Base-by-base conservation (phyloP, 169 alveolate species). In the Pseudocohnilembus persalinus region DNA sequence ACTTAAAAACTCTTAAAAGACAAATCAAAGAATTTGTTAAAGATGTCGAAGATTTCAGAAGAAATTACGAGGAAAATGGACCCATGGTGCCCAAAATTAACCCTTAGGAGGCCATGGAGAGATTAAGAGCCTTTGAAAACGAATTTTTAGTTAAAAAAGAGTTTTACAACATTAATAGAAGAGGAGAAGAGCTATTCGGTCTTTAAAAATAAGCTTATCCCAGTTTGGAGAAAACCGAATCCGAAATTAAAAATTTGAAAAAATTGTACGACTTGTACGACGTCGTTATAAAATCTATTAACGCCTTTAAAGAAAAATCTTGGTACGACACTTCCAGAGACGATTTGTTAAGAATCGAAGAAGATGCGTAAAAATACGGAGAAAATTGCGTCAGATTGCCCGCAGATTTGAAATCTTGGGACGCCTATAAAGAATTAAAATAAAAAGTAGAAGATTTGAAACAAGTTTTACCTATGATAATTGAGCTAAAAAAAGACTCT, bases 121-220 rank as follows among this genome's bases (percentile, higher is more conserved):
- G 98, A 83, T 92, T 96, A 28, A 90, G 96, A 83, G 85, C 96
- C 82, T 96, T 94, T 89, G 90, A 94, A 76, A 97, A 96, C 75
- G 98, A 96, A 83, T 96, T 90, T 89, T 88, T 92, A 77, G 97
- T 96, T 63, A 91, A 96, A 87, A 83, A 93, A 35, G 90, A 97
- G 90, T 95, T 94, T 83, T 96, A 90, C 94, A 98, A 97, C 87
- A 92, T 97, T 82, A 95, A 98, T 94, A 89, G 89, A 88, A 94
- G 97, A 82, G 99, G 99, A 82, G 96, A 98, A 92, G 97, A 97
- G 77, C 93, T 98, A 31, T 98, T 98, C 90, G 99, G 99, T 49
- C 95, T 98, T 27, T 97, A 98, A 15, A 98, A 98, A 88, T 97
- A 97, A 89, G 83, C 91, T 31, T 98, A 98, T 88, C 98, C 98